phyloP scores from a whole-genome alignment of 2,329 filamentous ascomycete species.

The Helminthosporium solani region DNA sequence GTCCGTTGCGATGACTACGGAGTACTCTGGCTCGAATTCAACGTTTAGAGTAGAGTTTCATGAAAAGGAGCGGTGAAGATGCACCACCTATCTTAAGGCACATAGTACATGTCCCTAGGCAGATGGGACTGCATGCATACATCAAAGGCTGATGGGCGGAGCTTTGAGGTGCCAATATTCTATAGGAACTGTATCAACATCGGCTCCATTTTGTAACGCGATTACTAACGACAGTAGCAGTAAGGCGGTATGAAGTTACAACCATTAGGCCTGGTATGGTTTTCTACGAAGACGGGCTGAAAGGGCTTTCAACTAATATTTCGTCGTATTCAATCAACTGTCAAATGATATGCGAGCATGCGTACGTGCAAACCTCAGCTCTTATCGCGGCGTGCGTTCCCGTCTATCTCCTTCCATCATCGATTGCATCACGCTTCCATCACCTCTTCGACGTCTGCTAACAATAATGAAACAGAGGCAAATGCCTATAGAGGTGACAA shows the following conservation, averaged over 20 bases:
- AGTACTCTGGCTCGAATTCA: too few relatives aligned
- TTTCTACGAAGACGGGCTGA: background rate
- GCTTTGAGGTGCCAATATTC: too few relatives aligned
- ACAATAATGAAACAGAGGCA: conserved; percentile 15
- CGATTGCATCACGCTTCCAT: background rate
- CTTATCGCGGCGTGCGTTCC: background rate
- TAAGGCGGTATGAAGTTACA: too few relatives aligned
- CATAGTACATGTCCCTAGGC: too few relatives aligned
- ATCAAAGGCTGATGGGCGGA: too few relatives aligned
- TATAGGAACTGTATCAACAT: too few relatives aligned
- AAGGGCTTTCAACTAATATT: background rate
- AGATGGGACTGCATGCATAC: too few relatives aligned
- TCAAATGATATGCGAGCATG: conserved; percentile 1
- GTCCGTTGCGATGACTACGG: too few relatives aligned
- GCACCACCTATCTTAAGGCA: too few relatives aligned
- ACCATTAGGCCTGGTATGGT: too few relatives aligned
- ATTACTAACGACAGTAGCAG: too few relatives aligned
- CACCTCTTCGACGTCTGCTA: background rate
- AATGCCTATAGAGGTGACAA: conserved; percentile 37
- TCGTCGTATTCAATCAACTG: conserved; percentile 2
- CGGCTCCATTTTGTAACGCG: too few relatives aligned
- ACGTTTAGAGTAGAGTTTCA: background rate
- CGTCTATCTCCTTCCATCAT: background rate
- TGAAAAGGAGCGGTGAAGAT: background rate
- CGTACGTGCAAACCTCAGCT: conserved; percentile 9